phyloP scores from a whole-genome alignment of 805 yeast genomes.

The Torulaspora delbrueckii region DNA sequence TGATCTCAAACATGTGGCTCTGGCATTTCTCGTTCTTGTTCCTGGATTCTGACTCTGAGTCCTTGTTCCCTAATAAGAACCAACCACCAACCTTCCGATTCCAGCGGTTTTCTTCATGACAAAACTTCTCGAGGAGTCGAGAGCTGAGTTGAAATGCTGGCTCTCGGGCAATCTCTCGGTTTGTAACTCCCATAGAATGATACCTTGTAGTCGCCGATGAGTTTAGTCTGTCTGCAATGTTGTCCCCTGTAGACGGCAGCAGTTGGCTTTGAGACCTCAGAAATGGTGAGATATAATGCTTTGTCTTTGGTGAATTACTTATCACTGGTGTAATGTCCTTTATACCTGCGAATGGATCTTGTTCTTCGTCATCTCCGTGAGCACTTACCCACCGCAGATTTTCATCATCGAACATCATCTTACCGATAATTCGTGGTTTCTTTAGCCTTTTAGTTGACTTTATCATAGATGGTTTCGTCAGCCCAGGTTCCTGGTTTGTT shows the following conservation, averaged over 20 bases:
- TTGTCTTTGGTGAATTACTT: conserved; percentile 2
- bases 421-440: conserved; percentile 29
- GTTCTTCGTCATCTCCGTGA: conserved; percentile 24
- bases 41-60: conserved; percentile 4
- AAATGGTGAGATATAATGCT: conserved; percentile 18
- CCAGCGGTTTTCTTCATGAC: conserved; percentile 36
- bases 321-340: conserved; percentile 19
- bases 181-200: conserved; percentile 19
- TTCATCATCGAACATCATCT: conserved; percentile 34
- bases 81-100: conserved; percentile 30
- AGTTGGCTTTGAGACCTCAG: conserved; percentile 27
- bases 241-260: conserved; percentile 10
- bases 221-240: conserved; percentile 12
- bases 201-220: conserved; percentile 23
- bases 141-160: conserved; percentile 20
- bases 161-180: conserved; percentile 5
- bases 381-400: conserved; percentile 33
- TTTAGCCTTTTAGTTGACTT: conserved; percentile 5
- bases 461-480: neutral
- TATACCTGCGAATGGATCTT: conserved; percentile 31
- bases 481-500: neutral
- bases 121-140: conserved; percentile 26
- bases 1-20: conserved; percentile 33
- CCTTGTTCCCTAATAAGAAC: conserved; percentile 23
- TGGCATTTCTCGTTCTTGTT: conserved; percentile 18